Conservation (phyloP, 148 eudicot genomes). For the Silene uniflora region DNA sequence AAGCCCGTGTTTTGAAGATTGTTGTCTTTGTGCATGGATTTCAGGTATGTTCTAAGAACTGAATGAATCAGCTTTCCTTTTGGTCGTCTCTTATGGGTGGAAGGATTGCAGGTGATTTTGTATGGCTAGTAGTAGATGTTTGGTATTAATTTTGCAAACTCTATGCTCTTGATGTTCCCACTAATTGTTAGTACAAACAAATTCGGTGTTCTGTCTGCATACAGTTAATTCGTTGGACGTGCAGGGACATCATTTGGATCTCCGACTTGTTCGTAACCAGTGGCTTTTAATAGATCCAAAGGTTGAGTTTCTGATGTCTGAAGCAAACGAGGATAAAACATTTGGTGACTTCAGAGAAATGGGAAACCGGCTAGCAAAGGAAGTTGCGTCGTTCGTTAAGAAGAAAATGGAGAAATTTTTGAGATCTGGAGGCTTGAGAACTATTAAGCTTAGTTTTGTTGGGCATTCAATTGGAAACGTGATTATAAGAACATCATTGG, state of each 20-base stretch:
- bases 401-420: constrained; percentile 86
- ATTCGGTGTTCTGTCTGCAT: neutral
- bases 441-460: constrained; percentile 88
- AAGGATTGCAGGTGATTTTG: neutral
- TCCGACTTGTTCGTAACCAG: constrained; percentile 93
- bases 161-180: neutral
- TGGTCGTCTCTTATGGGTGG: neutral
- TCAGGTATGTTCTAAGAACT: constrained; percentile 47
- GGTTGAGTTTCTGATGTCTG: constrained; percentile 88
- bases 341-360: constrained; percentile 96
- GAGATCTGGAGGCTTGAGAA: constrained; percentile 61
- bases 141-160: neutral
- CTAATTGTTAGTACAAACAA: neutral
- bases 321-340: constrained; percentile 92
- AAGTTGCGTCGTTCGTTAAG: constrained; percentile 64
- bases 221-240: constrained; percentile 12
- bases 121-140: neutral
- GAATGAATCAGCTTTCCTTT: neutral
- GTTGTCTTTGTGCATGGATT: constrained; percentile 95
- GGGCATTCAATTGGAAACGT: constrained; percentile 99
- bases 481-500: constrained; percentile 82
- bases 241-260: constrained; percentile 98
- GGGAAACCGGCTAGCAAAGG: constrained; percentile 90
- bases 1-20: constrained; percentile 67
- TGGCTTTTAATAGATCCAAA: constrained; percentile 95